Conservation (phyloP, 352 stramenopile genomes). For the Phytopythium chamaehyphon region DNA sequence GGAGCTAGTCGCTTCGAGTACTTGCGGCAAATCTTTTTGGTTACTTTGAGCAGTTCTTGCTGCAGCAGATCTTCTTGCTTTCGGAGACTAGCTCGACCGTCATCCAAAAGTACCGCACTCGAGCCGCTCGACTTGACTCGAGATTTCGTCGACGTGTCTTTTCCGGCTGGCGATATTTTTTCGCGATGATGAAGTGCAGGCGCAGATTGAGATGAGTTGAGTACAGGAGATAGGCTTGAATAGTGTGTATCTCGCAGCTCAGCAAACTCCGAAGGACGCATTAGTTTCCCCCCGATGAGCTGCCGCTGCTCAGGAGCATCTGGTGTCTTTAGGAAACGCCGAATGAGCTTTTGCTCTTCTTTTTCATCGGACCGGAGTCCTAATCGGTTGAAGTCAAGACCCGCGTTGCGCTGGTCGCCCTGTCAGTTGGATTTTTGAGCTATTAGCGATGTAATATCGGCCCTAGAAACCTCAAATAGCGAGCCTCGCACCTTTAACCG, state of each 20-base stretch:
- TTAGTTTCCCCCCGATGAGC: conserved; percentile 36
- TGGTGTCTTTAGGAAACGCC: conserved; percentile 20
- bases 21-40: conserved; percentile 69
- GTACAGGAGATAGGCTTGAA: not conserved
- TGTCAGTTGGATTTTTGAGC: too few species aligned
- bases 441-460: conserved; percentile 2
- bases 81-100: conserved; percentile 22
- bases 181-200: not conserved
- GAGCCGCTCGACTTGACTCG: not conserved
- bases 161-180: not conserved
- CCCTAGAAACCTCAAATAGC: too few species aligned
- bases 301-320: conserved; percentile 30
- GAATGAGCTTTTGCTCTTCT: not conserved
- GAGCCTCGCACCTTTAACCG: not conserved
- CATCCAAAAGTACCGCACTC: not conserved
- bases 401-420: conserved; percentile 10
- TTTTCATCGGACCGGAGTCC: not conserved
- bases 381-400: conserved; percentile 9
- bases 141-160: conserved; percentile 4
- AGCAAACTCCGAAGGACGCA: conserved; percentile 11
- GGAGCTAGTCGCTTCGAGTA: conserved; percentile 54
- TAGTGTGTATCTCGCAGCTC: not conserved
- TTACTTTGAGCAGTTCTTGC: conserved; percentile 46
- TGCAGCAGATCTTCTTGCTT: conserved; percentile 38
- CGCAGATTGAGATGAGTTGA: not conserved